A percentile compares a stretch with the other conserved stretches of the same genome.
Evolutionary conservation across 192 early-diverging fungal genomes (phyloP).

Genomic region (Podila epigama): DNA sequence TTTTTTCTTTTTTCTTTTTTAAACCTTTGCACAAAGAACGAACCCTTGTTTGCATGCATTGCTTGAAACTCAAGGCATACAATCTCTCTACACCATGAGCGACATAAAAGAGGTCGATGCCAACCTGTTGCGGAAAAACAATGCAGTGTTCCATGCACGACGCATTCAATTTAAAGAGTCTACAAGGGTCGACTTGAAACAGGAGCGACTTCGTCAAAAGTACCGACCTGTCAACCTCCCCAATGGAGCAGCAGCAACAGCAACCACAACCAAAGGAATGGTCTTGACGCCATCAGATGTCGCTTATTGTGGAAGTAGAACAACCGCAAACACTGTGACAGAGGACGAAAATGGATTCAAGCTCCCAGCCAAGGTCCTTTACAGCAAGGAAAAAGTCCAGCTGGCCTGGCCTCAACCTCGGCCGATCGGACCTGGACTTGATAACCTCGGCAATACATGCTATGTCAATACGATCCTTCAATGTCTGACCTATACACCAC

Average conservation of each 20-base stretch:
- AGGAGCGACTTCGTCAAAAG: conserved; percentile 67
- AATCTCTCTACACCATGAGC: not conserved
- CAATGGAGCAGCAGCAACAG: not conserved
- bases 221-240: conserved; percentile 68
- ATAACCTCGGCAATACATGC: conserved; percentile 81
- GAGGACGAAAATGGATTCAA: conserved; percentile 71
- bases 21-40: no score
- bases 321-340: not conserved
- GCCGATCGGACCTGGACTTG: conserved; percentile 71
- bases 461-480: conserved; percentile 84
- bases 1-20: not conserved
- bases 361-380: conserved; percentile 55
- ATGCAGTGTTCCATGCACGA: conserved; percentile 48
- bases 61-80: not conserved
- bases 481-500: conserved; percentile 79
- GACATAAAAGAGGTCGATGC: conserved; percentile 19
- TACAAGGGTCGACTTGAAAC: conserved; percentile 63
- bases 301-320: conserved; percentile 11
- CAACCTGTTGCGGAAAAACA: conserved; percentile 33
- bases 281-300: not conserved
- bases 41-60: not conserved
- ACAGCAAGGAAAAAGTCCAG: conserved; percentile 62
- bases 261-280: conserved; percentile 3
- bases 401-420: conserved; percentile 62
- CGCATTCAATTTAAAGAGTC: conserved; percentile 70